These are phyloP conservation scores for Skeletonema menzelii DNA, from an alignment of 108 stramenopile genomes.

Conservation along the genomic window DNA sequence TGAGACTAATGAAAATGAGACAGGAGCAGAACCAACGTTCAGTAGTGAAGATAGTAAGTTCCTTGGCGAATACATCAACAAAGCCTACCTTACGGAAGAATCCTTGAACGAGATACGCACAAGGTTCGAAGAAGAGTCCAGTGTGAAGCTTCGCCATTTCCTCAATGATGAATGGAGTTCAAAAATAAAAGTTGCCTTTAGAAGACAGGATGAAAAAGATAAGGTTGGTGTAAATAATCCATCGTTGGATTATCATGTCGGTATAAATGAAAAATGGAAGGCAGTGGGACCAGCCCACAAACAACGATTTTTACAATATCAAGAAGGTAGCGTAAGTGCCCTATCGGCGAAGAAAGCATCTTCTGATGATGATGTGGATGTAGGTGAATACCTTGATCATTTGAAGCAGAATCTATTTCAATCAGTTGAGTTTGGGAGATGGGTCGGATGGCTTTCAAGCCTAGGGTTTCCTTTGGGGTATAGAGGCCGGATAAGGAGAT, in stretches of 20 bases:
- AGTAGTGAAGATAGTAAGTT: constrained; percentile 56
- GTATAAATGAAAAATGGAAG: constrained; percentile 75
- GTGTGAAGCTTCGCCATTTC: constrained; percentile 81
- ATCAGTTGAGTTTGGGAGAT: constrained; percentile 62
- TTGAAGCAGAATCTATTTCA: constrained; percentile 57
- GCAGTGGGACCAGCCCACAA: constrained; percentile 92
- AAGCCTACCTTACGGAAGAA: constrained; percentile 57
- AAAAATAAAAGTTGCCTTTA: constrained; percentile 33
- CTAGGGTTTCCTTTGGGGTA: constrained; percentile 67
- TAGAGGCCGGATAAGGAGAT: constrained; percentile 78
- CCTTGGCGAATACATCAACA: constrained; percentile 67
- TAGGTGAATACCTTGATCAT: constrained; percentile 48
- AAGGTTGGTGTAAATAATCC: constrained; percentile 58
- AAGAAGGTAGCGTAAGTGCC: neutral
- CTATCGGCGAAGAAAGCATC: neutral
- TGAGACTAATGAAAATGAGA: neutral
- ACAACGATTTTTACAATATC: constrained; percentile 84
- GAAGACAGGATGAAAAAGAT: constrained; percentile 48
- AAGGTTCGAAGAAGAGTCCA: constrained; percentile 82
- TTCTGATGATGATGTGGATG: neutral
- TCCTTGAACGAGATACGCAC: constrained; percentile 67
- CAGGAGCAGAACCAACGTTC: constrained; percentile 27
- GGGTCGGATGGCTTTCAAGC: constrained; percentile 59
- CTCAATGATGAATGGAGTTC: constrained; percentile 56
- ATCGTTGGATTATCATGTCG: constrained; percentile 59